Percentiles rank a stretch among this genome's conserved stretches.
phyloP scores from a whole-genome alignment of 192 early-diverging fungal species.

The Backusella psychrophila region DNA sequence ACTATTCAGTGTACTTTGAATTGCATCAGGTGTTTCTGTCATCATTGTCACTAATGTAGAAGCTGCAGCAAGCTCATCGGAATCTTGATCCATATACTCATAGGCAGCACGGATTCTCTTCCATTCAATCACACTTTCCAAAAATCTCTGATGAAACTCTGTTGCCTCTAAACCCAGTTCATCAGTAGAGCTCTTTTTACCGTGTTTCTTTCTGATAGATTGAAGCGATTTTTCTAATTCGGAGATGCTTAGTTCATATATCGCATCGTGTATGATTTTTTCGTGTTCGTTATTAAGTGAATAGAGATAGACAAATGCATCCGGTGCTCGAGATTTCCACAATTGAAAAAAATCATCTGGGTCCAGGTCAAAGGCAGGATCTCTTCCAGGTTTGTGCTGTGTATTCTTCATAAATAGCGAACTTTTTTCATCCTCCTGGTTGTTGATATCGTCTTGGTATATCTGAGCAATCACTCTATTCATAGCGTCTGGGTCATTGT shows the following conservation, averaged over 20 bases:
- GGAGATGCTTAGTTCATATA: conserved; percentile 34
- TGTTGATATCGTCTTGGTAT: background rate
- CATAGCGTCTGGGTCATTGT: background rate
- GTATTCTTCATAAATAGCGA: background rate
- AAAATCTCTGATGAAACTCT: conserved; percentile 37
- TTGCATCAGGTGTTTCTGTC: background rate
- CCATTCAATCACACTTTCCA: conserved; percentile 31
- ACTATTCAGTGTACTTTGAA: background rate
- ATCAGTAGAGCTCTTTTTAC: conserved; percentile 45
- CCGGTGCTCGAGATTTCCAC: conserved; percentile 18
- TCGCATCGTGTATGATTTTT: conserved; percentile 31
- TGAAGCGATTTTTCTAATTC: conserved; percentile 28
- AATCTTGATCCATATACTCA: background rate
- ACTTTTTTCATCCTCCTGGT: background rate
- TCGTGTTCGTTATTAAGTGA: conserved; percentile 40
- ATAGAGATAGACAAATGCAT: conserved; percentile 29
- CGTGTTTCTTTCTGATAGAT: conserved; percentile 36
- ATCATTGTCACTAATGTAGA: background rate
- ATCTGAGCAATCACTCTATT: background rate
- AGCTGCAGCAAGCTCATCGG: background rate
- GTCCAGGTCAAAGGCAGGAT: background rate
- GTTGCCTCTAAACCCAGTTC: conserved; percentile 28
- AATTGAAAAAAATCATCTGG: background rate
- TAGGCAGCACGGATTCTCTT: background rate
- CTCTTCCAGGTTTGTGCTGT: background rate